Percentiles rank a stretch among this genome's conserved stretches.
Conservation (phyloP, 768 basidiomycete genomes). For the Mycena pura region DNA sequence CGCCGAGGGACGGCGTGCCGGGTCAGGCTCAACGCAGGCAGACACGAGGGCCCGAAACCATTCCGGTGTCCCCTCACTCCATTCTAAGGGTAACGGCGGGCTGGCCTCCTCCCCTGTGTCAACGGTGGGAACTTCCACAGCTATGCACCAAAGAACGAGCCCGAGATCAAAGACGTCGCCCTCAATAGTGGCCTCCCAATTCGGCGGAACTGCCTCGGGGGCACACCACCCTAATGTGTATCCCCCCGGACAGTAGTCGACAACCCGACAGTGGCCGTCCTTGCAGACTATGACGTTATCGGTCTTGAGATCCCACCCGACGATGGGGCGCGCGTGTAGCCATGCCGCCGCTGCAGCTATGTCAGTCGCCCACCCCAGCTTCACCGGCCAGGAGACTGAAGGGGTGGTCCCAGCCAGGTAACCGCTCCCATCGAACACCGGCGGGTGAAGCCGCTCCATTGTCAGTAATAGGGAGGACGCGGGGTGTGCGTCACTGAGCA, state of each 20-base stretch:
- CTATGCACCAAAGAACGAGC: background rate
- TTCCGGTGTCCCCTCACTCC: background rate
- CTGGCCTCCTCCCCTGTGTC: background rate
- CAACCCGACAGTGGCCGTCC: background rate
- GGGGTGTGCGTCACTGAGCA: background rate
- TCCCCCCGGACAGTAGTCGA: background rate
- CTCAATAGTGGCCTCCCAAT: background rate
- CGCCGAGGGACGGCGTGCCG: background rate
- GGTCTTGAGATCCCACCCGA: background rate
- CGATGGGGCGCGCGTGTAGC: background rate
- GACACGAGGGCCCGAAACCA: background rate
- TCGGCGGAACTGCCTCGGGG: background rate
- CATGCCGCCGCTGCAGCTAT: background rate
- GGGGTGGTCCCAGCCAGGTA: background rate
- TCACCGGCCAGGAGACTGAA: background rate
- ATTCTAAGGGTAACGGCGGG: background rate
- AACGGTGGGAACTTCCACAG: background rate
- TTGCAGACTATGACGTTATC: background rate
- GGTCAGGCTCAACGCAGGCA: background rate
- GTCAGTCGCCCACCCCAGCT: background rate
- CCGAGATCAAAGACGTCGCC: background rate
- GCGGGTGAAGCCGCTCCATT: background rate
- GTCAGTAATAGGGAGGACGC: background rate
- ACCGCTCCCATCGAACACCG: background rate
- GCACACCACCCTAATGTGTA: background rate